Evolutionary conservation across 257 asterid genomes (phyloP).

Genomic region (Solanum dulcamara): DNA sequence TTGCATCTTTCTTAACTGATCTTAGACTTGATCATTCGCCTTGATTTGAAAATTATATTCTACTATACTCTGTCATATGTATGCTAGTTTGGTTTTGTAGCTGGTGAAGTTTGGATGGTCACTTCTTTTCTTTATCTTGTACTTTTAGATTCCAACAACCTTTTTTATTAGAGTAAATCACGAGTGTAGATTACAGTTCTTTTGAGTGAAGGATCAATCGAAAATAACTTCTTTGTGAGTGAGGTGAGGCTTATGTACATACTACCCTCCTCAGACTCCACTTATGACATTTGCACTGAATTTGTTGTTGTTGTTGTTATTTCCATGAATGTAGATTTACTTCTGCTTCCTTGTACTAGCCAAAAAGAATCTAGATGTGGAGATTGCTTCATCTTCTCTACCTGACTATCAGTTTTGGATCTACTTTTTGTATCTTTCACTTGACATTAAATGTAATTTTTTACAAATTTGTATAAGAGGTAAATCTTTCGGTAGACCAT

Average conservation of each 20-base stretch:
- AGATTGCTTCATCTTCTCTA: not conserved
- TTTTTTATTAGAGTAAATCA: not conserved
- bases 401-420: not conserved
- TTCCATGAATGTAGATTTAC: not conserved
- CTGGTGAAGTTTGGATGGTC: not conserved
- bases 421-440: not conserved
- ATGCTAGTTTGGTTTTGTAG: not conserved
- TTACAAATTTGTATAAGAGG: not conserved
- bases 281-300: too few species aligned
- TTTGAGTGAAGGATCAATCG: too few species aligned
- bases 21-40: not conserved
- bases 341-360: not conserved
- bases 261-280: too few species aligned
- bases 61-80: not conserved
- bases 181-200: not conserved
- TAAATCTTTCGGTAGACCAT: not conserved
- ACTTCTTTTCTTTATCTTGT: not conserved
- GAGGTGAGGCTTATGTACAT: too few species aligned
- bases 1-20: not conserved
- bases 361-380: not conserved
- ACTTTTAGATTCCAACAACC: not conserved
- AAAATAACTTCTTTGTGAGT: too few species aligned
- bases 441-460: not conserved
- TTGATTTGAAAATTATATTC: not conserved
- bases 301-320: too few species aligned